These are phyloP conservation scores for Spiraea crenata DNA, from an alignment of 331 rosid species.

Conservation along the genomic window DNA sequence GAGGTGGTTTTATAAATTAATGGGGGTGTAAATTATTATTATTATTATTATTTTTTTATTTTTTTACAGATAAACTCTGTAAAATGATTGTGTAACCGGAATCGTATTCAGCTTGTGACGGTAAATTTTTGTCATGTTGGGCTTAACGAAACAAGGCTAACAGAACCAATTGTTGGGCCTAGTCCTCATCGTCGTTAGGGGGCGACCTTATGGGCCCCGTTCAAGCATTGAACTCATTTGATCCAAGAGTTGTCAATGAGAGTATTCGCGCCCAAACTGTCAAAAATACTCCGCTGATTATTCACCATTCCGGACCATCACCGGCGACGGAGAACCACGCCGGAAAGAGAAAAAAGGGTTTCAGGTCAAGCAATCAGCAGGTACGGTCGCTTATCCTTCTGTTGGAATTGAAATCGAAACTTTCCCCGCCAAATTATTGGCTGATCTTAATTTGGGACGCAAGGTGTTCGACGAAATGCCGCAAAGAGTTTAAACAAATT, in stretches of 20 bases:
- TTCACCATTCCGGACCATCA: not conserved
- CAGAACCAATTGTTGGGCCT: too few relatives aligned
- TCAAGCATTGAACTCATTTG: not conserved
- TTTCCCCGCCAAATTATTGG: not conserved
- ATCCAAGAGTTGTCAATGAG: not conserved
- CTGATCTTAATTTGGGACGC: not conserved
- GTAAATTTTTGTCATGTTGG: too few relatives aligned
- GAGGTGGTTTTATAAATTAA: too few relatives aligned
- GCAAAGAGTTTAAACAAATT: conserved; percentile 3
- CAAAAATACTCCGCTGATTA: not conserved
- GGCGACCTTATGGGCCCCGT: too few relatives aligned
- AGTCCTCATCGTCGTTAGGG: too few relatives aligned
- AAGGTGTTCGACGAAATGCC: conserved; percentile 25
- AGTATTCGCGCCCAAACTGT: not conserved
- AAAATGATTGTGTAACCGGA: too few relatives aligned
- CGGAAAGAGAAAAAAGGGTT: not conserved
- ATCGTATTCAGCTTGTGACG: too few relatives aligned
- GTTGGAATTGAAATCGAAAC: not conserved
- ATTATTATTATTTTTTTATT: too few relatives aligned
- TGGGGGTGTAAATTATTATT: too few relatives aligned
- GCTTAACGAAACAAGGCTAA: too few relatives aligned
- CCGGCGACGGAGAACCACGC: not conserved
- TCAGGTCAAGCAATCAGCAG: not conserved
- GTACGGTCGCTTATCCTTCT: not conserved
- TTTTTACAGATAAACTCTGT: too few relatives aligned